Conservation (phyloP, 2,329 filamentous ascomycete species). For the Parascedosporium putredinis region DNA sequence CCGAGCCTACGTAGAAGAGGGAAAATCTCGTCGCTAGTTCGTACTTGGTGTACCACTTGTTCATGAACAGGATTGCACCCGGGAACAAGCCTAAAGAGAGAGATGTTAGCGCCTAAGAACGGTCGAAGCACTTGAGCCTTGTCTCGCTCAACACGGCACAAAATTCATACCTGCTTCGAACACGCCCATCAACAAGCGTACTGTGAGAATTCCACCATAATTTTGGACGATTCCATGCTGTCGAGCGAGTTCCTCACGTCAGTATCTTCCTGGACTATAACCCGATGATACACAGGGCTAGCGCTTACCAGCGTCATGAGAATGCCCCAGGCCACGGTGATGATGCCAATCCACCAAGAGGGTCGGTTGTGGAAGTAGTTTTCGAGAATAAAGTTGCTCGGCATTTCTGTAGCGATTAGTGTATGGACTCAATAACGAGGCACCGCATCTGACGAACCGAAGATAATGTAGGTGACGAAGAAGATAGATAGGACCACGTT, state of each 20-base stretch:
- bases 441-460: neutral
- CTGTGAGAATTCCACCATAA: neutral
- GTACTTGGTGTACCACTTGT: conserved; percentile 20
- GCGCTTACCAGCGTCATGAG: neutral
- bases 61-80: conserved; percentile 18
- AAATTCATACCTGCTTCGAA: neutral
- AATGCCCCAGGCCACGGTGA: neutral
- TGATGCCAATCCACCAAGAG: neutral
- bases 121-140: too few relatives aligned
- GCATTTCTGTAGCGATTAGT: neutral
- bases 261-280: too few relatives aligned
- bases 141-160: too few relatives aligned
- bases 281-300: neutral
- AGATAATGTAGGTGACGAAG: conserved; percentile 18
- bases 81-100: conserved; percentile 17
- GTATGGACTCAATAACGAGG: neutral
- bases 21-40: conserved; percentile 19
- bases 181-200: neutral
- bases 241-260: too few relatives aligned
- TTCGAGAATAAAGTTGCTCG: neutral
- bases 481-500: conserved; percentile 55
- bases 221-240: neutral
- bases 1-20: conserved; percentile 24
- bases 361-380: neutral
- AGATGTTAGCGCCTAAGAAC: too few relatives aligned